These are phyloP conservation scores for Tausonia pullulans DNA, from an alignment of 1,284 basidiomycete species.

Conservation along the genomic window DNA sequence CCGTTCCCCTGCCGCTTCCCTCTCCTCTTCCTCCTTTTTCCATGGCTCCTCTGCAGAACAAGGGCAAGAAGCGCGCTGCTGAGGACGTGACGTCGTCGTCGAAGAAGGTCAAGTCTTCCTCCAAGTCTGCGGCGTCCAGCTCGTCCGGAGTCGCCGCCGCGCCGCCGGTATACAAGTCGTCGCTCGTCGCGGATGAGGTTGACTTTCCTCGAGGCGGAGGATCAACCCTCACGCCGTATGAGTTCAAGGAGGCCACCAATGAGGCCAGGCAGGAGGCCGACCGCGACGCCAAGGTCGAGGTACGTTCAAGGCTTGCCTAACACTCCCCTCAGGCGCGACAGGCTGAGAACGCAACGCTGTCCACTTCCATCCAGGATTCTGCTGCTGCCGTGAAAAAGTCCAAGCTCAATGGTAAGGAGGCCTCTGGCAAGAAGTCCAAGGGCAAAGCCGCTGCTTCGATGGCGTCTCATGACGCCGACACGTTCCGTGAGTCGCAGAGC, in stretches of 20 bases:
- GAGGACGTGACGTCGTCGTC: neutral
- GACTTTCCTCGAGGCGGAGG: conserved; percentile 89
- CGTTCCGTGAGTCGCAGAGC: conserved; percentile 11
- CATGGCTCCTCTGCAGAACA: conserved; percentile 6
- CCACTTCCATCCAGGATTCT: conserved; percentile 27
- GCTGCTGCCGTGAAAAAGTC: conserved; percentile 24
- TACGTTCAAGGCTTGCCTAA: conserved; percentile 25
- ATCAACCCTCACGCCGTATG: conserved; percentile 66
- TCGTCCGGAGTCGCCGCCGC: neutral
- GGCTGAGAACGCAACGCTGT: conserved; percentile 29
- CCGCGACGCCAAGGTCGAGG: conserved; percentile 59
- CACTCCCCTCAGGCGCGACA: conserved; percentile 22
- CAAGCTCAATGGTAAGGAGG: conserved; percentile 30
- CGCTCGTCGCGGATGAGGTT: conserved; percentile 56
- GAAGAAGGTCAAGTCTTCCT: conserved; percentile 7
- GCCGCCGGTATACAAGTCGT: conserved; percentile 28
- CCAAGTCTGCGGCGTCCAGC: neutral
- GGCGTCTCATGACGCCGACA: conserved; percentile 19
- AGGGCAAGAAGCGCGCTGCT: conserved; percentile 13
- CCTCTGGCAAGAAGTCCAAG: conserved; percentile 24
- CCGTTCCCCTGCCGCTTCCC: neutral
- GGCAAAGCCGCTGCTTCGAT: conserved; percentile 12
- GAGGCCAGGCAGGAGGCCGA: conserved; percentile 79
- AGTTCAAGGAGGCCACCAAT: conserved; percentile 71
- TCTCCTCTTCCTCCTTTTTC: neutral